Percentiles rank a stretch among this genome's conserved stretches.
phyloP scores from a whole-genome alignment of 1,139 yeast genomes.

The Yamadazyma songkhlaensis region DNA sequence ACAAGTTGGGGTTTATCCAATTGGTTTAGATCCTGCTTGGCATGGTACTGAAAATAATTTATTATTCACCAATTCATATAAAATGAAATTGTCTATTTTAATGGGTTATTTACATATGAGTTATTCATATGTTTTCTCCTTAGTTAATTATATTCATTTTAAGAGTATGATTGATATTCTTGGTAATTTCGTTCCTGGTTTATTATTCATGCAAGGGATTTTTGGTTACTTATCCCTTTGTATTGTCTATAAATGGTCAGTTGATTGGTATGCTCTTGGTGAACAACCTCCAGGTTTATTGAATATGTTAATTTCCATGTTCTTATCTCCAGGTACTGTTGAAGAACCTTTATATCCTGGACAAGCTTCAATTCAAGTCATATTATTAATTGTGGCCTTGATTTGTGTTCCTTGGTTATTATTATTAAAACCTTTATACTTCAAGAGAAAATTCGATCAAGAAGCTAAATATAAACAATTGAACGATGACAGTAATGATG shows the following conservation, averaged over 20 bases:
- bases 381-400: conserved; percentile 58
- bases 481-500: conserved; percentile 21
- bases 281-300: conserved; percentile 77
- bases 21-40: conserved; percentile 79
- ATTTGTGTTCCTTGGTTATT: conserved; percentile 77
- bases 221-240: conserved; percentile 74
- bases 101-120: conserved; percentile 82
- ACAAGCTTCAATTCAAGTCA: conserved; percentile 60
- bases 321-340: conserved; percentile 70
- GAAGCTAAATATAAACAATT: conserved; percentile 38
- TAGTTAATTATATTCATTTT: conserved; percentile 60
- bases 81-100: conserved; percentile 76
- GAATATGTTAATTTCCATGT: conserved; percentile 81
- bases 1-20: conserved; percentile 53
- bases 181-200: conserved; percentile 78
- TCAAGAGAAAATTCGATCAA: conserved; percentile 39
- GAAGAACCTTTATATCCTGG: conserved; percentile 65
- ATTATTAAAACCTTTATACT: conserved; percentile 61
- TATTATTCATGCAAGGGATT: conserved; percentile 78
- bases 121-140: conserved; percentile 67
- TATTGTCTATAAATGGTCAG: conserved; percentile 76
- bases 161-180: conserved; percentile 62
- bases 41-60: conserved; percentile 78
- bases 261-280: conserved; percentile 68
- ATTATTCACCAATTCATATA: conserved; percentile 72